A percentile compares a stretch with the other conserved stretches of the same genome.
These are phyloP conservation scores for Zizania latifolia DNA, from an alignment of 176 grass and related monocot species.

Conservation along the genomic window DNA sequence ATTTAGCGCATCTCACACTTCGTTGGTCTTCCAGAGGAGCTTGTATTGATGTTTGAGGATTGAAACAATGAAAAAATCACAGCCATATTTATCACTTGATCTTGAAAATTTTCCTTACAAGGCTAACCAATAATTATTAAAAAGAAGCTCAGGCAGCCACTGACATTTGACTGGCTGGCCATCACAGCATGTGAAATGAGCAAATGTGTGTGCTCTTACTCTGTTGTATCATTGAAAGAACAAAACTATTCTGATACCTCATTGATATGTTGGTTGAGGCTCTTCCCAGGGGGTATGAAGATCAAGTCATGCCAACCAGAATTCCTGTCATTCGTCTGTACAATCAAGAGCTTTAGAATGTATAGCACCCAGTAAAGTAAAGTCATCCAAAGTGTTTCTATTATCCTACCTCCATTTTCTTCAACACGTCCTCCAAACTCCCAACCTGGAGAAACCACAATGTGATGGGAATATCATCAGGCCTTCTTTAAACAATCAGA, in stretches of 20 bases:
- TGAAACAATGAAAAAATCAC: background rate
- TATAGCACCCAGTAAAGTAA: background rate
- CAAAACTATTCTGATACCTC: slow-evolving; percentile 59
- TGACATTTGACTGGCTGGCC: slow-evolving; percentile 31
- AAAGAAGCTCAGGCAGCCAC: slow-evolving; percentile 48
- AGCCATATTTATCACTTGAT: slow-evolving; percentile 25
- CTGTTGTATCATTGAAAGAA: slow-evolving; percentile 24
- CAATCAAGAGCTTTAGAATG: background rate
- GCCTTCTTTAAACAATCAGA: background rate
- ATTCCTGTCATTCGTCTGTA: slow-evolving; percentile 84
- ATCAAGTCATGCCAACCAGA: slow-evolving; percentile 98
- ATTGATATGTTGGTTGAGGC: slow-evolving; percentile 66
- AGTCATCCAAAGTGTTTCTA: background rate
- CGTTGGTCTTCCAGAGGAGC: background rate
- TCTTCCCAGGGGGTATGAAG: slow-evolving; percentile 95
- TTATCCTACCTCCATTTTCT: slow-evolving; percentile 89
- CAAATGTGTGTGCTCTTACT: slow-evolving; percentile 9
- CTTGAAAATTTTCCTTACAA: background rate
- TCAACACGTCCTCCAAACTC: slow-evolving; percentile 90
- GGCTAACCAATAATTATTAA: background rate
- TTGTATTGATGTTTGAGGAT: background rate
- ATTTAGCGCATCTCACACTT: no score
- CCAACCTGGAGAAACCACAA: slow-evolving; percentile 58
- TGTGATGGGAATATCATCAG: background rate
- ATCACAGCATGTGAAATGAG: slow-evolving; percentile 34